phyloP scores from a whole-genome alignment of 371 early-diverging fungal species.

The Mortierella sp. region DNA sequence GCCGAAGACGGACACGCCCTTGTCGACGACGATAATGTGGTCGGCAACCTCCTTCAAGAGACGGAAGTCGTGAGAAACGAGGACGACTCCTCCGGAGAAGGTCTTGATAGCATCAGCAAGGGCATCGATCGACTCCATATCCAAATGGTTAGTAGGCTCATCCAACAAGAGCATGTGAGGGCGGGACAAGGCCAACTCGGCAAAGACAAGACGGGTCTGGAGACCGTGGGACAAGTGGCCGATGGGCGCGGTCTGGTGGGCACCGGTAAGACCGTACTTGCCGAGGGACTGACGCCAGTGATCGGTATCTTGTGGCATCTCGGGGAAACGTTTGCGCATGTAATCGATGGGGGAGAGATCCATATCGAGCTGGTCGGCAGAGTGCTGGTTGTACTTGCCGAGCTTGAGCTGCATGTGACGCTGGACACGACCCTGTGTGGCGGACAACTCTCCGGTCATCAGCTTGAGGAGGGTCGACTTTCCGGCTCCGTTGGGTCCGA shows the following conservation, averaged over 20 bases:
- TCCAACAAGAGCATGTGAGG: constrained; percentile 98
- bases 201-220: constrained; percentile 97
- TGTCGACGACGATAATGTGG: constrained; percentile 94
- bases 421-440: constrained; percentile 89
- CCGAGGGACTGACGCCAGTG: constrained; percentile 94
- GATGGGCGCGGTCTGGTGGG: constrained; percentile 93
- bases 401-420: constrained; percentile 94
- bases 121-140: constrained; percentile 97
- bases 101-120: constrained; percentile 96
- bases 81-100: constrained; percentile 97
- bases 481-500: constrained; percentile 95
- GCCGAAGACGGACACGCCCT: constrained; percentile 85
- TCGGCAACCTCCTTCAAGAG: constrained; percentile 96
- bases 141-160: constrained; percentile 97
- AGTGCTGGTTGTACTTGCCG: constrained; percentile 98
- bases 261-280: constrained; percentile 93
- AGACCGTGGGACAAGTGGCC: constrained; percentile 94
- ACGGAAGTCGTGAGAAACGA: constrained; percentile 99
- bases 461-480: constrained; percentile 96
- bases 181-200: constrained; percentile 88
- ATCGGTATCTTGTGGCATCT: constrained; percentile 79
- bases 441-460: constrained; percentile 87
- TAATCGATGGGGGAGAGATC: constrained; percentile 93
- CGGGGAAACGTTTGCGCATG: constrained; percentile 90
- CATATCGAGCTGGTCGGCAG: constrained; percentile 94